Evolutionary conservation across 495 filamentous ascomycete genomes (phyloP).

Genomic region (Xylaria nigripes): DNA sequence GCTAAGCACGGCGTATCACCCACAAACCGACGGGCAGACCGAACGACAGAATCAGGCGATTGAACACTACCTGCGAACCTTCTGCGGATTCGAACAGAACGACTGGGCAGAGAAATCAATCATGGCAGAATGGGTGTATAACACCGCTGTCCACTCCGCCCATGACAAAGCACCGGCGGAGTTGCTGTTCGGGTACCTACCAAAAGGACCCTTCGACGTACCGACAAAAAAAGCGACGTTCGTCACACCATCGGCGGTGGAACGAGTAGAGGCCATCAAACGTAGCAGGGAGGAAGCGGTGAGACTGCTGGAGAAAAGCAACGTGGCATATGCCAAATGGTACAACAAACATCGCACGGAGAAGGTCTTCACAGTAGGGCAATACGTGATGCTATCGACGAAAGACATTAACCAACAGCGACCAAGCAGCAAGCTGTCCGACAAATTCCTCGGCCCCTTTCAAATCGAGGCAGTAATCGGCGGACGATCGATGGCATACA

Average conservation of each 20-base stretch:
- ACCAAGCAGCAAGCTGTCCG: background rate
- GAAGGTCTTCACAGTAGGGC: background rate
- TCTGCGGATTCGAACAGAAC: background rate
- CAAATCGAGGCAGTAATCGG: background rate
- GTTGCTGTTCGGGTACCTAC: background rate
- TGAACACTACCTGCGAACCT: background rate
- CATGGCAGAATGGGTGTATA: background rate
- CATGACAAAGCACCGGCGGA: background rate
- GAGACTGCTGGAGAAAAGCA: background rate
- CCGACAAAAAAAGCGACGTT: background rate
- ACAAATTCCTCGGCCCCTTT: background rate
- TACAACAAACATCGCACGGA: background rate
- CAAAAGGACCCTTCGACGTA: background rate
- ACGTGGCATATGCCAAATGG: background rate
- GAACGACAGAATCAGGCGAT: background rate
- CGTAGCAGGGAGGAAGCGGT: no score
- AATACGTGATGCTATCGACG: background rate
- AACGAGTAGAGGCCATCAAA: background rate
- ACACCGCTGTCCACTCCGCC: background rate
- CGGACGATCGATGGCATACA: background rate
- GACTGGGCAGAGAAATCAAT: background rate
- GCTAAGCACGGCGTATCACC: constrained; percentile 12
- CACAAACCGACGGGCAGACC: constrained; percentile 18
- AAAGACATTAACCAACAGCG: background rate
- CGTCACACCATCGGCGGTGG: background rate